Conservation (phyloP, 2,329 filamentous ascomycete species). For the Pseudogymnoascus pannorum region DNA sequence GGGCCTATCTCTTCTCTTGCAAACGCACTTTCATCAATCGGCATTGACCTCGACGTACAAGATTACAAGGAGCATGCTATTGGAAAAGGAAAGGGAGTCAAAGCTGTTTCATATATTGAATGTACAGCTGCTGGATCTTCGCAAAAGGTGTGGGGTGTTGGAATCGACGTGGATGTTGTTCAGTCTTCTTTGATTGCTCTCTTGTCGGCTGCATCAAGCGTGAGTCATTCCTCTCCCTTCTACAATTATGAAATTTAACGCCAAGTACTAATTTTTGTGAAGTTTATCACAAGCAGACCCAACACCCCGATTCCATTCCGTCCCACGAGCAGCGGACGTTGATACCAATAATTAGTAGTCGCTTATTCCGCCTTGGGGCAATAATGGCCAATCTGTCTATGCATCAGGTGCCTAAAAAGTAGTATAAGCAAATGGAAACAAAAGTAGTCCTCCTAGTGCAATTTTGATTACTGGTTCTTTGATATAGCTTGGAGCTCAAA, state of each 20-base stretch:
- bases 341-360: not conserved
- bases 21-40: constrained; percentile 68
- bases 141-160: constrained; percentile 80
- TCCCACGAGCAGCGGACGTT: constrained; percentile 32
- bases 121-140: constrained; percentile 63
- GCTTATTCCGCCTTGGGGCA: not conserved
- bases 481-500: not conserved
- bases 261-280: constrained; percentile 15
- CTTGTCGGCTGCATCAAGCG: constrained; percentile 76
- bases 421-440: not conserved
- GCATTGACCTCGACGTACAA: constrained; percentile 80
- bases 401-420: not conserved
- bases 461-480: not conserved
- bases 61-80: constrained; percentile 98
- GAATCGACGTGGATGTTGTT: constrained; percentile 86
- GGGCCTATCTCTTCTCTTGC: constrained; percentile 86
- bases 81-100: constrained; percentile 70
- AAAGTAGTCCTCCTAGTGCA: not conserved
- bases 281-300: constrained; percentile 68
- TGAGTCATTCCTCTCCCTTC: constrained; percentile 41
- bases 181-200: constrained; percentile 83
- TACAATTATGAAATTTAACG: constrained; percentile 12
- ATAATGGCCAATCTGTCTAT: not conserved
- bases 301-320: constrained; percentile 60
- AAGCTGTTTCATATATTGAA: constrained; percentile 94